Conservation (phyloP, 768 basidiomycete species). For the Hebeloma cylindrosporum region DNA sequence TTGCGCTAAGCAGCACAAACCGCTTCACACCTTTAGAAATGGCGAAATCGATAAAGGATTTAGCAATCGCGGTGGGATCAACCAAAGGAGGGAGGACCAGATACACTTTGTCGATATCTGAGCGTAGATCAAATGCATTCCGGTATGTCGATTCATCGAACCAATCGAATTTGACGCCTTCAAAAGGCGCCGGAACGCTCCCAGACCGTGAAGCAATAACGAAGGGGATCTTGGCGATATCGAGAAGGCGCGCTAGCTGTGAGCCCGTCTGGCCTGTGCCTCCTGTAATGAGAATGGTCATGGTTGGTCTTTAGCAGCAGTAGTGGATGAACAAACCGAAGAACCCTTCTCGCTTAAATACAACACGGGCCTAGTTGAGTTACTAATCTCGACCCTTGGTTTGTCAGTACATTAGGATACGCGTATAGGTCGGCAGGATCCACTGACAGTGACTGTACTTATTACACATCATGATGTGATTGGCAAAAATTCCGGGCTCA, state of each 20-base stretch:
- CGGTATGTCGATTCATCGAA: constrained; percentile 30
- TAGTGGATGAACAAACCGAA: too few species aligned
- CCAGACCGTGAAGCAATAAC: constrained; percentile 32
- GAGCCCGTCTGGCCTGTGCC: constrained; percentile 36
- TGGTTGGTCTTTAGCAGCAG: constrained; percentile 2
- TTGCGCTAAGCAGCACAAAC: constrained; percentile 32
- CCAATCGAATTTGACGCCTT: constrained; percentile 37
- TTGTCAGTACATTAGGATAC: too few species aligned
- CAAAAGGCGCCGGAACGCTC: constrained; percentile 24
- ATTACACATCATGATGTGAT: too few species aligned
- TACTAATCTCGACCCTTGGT: too few species aligned
- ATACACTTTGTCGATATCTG: constrained; percentile 22
- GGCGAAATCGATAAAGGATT: constrained; percentile 32
- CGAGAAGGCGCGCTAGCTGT: constrained; percentile 27
- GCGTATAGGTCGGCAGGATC: too few species aligned
- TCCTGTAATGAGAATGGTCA: constrained; percentile 38
- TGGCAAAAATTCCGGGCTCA: too few species aligned
- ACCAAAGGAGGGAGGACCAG: constrained; percentile 7
- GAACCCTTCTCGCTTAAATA: too few species aligned
- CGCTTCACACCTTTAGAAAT: constrained; percentile 33
- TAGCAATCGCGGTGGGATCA: constrained; percentile 18
- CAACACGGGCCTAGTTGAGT: too few species aligned
- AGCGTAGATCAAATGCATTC: constrained; percentile 29
- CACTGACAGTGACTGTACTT: too few species aligned
- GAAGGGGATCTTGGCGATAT: constrained; percentile 23